These are phyloP conservation scores for Hymenoscyphus scutula DNA, from an alignment of 2,329 filamentous ascomycete species.

Conservation along the genomic window DNA sequence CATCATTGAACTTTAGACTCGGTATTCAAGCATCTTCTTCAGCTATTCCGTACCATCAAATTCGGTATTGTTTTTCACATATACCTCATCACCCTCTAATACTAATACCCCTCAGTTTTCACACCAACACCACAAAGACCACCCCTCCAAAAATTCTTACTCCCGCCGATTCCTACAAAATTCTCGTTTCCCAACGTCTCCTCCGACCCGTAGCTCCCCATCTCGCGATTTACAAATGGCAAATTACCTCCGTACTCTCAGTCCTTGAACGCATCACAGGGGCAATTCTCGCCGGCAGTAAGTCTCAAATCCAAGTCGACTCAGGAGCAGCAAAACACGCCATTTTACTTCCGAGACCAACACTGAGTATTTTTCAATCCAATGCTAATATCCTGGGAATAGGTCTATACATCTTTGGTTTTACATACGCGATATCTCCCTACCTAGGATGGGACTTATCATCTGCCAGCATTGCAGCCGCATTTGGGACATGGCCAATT, in stretches of 20 bases:
- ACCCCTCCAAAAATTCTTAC: constrained; percentile 35
- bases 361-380: no score
- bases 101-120: not conserved
- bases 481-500: constrained; percentile 53
- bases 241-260: constrained; percentile 66
- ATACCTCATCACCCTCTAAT: not conserved
- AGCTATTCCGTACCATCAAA: not conserved
- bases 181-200: constrained; percentile 67
- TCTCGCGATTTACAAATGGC: constrained; percentile 66
- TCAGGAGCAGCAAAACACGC: no score
- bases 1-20: not conserved
- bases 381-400: no score
- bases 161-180: constrained; percentile 44
- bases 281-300: constrained; percentile 52
- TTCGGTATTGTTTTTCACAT: not conserved
- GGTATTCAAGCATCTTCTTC: not conserved
- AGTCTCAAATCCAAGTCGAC: no score
- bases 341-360: no score
- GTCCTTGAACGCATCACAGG: constrained; percentile 64
- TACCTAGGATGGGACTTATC: constrained; percentile 66
- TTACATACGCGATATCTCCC: constrained; percentile 64
- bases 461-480: constrained; percentile 59
- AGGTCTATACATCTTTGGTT: constrained; percentile 62
- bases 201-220: constrained; percentile 67
- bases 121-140: not conserved